Evolutionary conservation across 306 rosid species (phyloP).

Genomic region (Trifolium subterraneum): DNA sequence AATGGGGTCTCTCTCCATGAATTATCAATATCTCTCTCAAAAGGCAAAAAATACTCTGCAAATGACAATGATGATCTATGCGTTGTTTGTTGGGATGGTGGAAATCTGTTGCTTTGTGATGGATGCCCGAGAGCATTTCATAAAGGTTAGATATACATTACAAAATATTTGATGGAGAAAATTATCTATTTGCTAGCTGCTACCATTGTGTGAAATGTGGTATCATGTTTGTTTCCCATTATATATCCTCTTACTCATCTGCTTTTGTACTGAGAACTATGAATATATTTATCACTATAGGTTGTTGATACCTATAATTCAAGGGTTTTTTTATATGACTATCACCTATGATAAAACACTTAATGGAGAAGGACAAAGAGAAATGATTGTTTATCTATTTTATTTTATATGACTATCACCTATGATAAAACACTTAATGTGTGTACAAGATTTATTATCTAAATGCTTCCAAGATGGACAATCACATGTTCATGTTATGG

Average conservation of each 20-base stretch:
- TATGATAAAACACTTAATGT: too few species aligned
- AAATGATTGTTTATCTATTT: constrained; percentile 18
- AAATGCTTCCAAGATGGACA: constrained; percentile 9
- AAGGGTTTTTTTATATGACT: constrained; percentile 26
- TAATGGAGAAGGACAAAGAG: not conserved
- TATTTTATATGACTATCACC: not conserved
- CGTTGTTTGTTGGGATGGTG: constrained; percentile 93
- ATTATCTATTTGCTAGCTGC: constrained; percentile 29
- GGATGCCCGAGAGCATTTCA: constrained; percentile 99
- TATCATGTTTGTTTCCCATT: constrained; percentile 29
- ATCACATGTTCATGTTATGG: too few species aligned
- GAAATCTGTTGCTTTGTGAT: constrained; percentile 92
- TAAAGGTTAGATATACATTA: constrained; percentile 68
- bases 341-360: constrained; percentile 15
- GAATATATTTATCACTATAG: constrained; percentile 19
- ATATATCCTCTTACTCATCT: constrained; percentile 32
- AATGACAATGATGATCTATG: constrained; percentile 91
- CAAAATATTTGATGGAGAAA: constrained; percentile 10
- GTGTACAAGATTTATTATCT: constrained; percentile 4
- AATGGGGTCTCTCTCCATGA: constrained; percentile 98
- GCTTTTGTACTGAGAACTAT: not conserved
- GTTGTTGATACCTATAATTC: constrained; percentile 3
- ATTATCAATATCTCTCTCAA: constrained; percentile 86
- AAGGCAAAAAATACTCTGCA: constrained; percentile 81
- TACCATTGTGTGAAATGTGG: constrained; percentile 33